Conservation (phyloP, 2,329 filamentous ascomycete genomes). For the Aspergillus quadricinctus region DNA sequence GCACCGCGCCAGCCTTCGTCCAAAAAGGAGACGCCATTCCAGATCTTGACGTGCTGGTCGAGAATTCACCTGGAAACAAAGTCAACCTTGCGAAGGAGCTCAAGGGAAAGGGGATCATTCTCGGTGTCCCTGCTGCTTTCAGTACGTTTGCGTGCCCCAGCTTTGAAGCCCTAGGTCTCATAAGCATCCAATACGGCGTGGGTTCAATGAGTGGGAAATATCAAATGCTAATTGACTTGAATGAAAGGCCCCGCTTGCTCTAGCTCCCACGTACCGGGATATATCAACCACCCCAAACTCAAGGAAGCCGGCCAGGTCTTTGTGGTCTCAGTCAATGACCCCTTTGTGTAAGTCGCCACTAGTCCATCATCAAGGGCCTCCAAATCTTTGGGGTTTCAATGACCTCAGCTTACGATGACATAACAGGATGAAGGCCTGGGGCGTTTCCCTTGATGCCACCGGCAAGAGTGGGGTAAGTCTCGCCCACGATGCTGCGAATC, state of each 20-base stretch:
- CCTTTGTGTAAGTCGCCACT: conserved; percentile 70
- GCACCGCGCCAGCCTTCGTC: conserved; percentile 49
- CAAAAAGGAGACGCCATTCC: conserved; percentile 77
- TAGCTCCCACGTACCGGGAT: conserved; percentile 74
- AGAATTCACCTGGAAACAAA: conserved; percentile 87
- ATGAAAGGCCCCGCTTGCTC: conserved; percentile 57
- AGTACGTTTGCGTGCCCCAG: conserved; percentile 38
- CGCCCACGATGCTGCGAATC: background rate
- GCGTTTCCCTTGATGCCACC: conserved; percentile 67
- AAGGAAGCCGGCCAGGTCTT: conserved; percentile 80
- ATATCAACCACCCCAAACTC: conserved; percentile 73
- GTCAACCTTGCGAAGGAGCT: conserved; percentile 81
- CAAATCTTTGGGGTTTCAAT: background rate
- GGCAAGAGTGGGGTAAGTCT: conserved; percentile 68
- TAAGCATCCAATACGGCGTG: background rate
- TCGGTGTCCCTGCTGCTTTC: conserved; percentile 81
- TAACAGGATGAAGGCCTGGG: conserved; percentile 84
- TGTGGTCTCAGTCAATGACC: conserved; percentile 88
- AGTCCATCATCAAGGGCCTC: background rate
- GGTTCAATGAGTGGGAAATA: background rate
- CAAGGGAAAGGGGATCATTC: conserved; percentile 70
- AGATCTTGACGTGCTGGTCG: conserved; percentile 68
- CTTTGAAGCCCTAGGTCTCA: background rate
- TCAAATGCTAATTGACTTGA: conserved; percentile 1
- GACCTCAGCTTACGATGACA: background rate